These are phyloP conservation scores for Pachyrhizus erosus DNA, from an alignment of 306 rosid species.

Conservation along the genomic window DNA sequence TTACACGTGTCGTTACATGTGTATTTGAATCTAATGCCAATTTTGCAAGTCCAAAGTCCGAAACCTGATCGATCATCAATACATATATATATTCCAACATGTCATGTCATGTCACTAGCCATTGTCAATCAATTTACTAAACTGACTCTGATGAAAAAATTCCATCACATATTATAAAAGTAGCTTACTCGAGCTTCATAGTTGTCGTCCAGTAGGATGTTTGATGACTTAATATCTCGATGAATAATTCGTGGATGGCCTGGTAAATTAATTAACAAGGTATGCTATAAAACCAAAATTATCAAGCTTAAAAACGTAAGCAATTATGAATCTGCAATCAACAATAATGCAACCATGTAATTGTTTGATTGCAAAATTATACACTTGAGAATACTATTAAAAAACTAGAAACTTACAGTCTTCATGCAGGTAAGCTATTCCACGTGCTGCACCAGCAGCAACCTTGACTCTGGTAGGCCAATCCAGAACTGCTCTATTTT, in stretches of 20 bases:
- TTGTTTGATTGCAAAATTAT: slow-evolving; percentile 12
- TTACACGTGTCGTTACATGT: slow-evolving; percentile 93
- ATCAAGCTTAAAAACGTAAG: background rate
- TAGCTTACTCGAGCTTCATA: slow-evolving; percentile 87
- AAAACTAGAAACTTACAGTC: slow-evolving; percentile 72
- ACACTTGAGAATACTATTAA: slow-evolving; percentile 15
- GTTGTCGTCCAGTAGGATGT: slow-evolving; percentile 85
- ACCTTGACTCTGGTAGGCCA: slow-evolving; percentile 89
- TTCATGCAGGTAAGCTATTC: slow-evolving; percentile 96
- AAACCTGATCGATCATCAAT: too few relatives aligned
- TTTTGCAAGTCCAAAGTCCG: slow-evolving; percentile 99
- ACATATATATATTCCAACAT: too few relatives aligned
- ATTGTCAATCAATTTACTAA: background rate
- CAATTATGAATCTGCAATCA: background rate
- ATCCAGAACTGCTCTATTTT: slow-evolving; percentile 64
- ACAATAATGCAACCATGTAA: slow-evolving; percentile 24
- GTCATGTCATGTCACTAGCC: too few relatives aligned
- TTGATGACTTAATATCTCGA: slow-evolving; percentile 98
- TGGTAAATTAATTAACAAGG: slow-evolving; percentile 53
- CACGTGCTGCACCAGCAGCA: slow-evolving; percentile 97
- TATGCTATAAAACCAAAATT: slow-evolving; percentile 2
- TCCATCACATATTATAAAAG: slow-evolving; percentile 29
- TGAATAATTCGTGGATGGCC: slow-evolving; percentile 99
- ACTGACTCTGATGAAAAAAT: slow-evolving; percentile 16
- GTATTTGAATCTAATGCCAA: slow-evolving; percentile 86